Conservation (phyloP, 2,329 filamentous ascomycete genomes). For the Clonostachys rhizophaga region DNA sequence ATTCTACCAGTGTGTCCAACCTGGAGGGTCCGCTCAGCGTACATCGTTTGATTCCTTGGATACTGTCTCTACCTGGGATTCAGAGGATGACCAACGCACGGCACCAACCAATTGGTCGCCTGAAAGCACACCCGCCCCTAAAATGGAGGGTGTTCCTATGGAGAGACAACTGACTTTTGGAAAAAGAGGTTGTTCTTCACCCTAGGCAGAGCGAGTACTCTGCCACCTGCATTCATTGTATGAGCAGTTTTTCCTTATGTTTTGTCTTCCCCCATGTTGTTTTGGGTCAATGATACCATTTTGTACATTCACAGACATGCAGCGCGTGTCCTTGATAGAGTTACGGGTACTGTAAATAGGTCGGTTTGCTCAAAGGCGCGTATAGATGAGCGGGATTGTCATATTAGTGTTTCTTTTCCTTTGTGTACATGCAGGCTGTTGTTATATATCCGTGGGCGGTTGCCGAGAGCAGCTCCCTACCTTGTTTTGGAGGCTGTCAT, state of each 20-base stretch:
- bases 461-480: too few relatives aligned
- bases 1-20: slow-evolving; percentile 53
- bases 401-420: too few relatives aligned
- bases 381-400: too few relatives aligned
- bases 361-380: too few relatives aligned
- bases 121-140: slow-evolving; percentile 33
- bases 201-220: slow-evolving; percentile 8
- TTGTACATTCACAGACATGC: too few relatives aligned
- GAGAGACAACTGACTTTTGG: slow-evolving; percentile 25
- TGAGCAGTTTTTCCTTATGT: slow-evolving; percentile 1
- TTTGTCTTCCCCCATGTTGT: neutral
- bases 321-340: too few relatives aligned
- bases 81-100: slow-evolving; percentile 36
- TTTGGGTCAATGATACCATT: too few relatives aligned
- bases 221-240: slow-evolving; percentile 6
- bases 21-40: slow-evolving; percentile 17
- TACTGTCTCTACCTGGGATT: slow-evolving; percentile 46
- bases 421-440: too few relatives aligned
- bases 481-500: too few relatives aligned
- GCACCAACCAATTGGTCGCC: slow-evolving; percentile 44
- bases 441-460: too few relatives aligned
- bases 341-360: too few relatives aligned
- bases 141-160: slow-evolving; percentile 30
- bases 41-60: slow-evolving; percentile 34
- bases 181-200: neutral